Conservation (phyloP, 306 rosid genomes). For the Quercus wislizeni region DNA sequence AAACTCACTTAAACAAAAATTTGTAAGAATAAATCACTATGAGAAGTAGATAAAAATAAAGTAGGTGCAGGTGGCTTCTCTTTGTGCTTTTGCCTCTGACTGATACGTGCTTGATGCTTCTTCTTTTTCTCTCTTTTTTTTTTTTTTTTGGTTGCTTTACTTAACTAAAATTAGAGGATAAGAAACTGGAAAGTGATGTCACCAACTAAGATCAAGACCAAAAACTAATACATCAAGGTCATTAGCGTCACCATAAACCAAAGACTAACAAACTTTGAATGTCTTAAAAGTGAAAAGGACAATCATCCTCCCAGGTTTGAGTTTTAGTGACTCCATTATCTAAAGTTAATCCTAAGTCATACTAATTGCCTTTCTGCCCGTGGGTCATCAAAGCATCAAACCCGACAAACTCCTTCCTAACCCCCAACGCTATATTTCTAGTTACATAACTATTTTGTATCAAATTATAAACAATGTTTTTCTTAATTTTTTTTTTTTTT, state of each 20-base stretch:
- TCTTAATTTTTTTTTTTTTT: too few relatives aligned
- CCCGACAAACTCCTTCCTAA: constrained; percentile 17
- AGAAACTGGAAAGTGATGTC: too few relatives aligned
- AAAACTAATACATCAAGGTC: neutral
- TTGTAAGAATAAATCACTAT: too few relatives aligned
- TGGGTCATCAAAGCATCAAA: neutral
- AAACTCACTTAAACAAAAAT: too few relatives aligned
- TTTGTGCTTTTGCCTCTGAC: neutral
- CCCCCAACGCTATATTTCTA: neutral
- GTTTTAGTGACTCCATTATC: constrained; percentile 16
- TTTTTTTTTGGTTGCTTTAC: neutral
- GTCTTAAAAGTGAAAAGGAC: constrained; percentile 18
- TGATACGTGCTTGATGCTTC: neutral
- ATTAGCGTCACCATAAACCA: constrained; percentile 13
- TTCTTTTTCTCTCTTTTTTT: neutral
- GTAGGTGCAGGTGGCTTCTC: too few relatives aligned
- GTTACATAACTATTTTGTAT: too few relatives aligned
- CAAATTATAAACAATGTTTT: too few relatives aligned
- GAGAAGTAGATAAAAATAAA: too few relatives aligned
- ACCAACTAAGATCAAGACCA: too few relatives aligned
- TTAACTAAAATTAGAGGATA: too few relatives aligned
- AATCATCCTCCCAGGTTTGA: neutral
- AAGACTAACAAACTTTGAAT: constrained; percentile 18
- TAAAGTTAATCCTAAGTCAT: constrained; percentile 21
- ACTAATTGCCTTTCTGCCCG: neutral